Percentiles rank a stretch among this genome's conserved stretches.
These are phyloP conservation scores for Suhomyces canberraensis DNA, from an alignment of 805 yeast genomes.

Conservation along the genomic window DNA sequence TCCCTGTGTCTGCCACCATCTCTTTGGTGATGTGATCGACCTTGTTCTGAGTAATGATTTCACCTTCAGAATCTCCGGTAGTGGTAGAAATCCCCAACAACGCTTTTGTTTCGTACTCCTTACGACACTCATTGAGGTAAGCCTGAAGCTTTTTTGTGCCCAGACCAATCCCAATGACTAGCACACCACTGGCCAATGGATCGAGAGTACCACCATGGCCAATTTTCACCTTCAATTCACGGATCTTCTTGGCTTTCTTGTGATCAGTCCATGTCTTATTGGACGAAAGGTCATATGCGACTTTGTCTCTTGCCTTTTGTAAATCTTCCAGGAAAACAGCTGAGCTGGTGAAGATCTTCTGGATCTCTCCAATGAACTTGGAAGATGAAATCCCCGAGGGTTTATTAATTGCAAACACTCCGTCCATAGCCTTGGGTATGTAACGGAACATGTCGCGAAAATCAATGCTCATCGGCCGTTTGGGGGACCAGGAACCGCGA, in stretches of 20 bases:
- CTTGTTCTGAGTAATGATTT: slow-evolving; percentile 57
- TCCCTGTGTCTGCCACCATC: slow-evolving; percentile 46
- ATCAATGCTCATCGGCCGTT: background rate
- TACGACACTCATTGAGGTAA: slow-evolving; percentile 70
- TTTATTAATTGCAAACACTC: slow-evolving; percentile 87
- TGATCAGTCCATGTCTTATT: slow-evolving; percentile 41
- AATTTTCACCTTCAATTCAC: slow-evolving; percentile 68
- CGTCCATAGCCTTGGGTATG: slow-evolving; percentile 58
- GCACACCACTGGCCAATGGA: slow-evolving; percentile 92
- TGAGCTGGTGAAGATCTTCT: slow-evolving; percentile 58
- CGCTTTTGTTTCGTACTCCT: slow-evolving; percentile 81
- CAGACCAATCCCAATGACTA: slow-evolving; percentile 85
- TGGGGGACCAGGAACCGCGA: too few relatives aligned
- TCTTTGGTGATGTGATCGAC: slow-evolving; percentile 56
- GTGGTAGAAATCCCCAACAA: slow-evolving; percentile 88
- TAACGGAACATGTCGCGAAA: slow-evolving; percentile 14
- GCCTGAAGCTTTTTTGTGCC: slow-evolving; percentile 82
- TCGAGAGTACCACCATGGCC: slow-evolving; percentile 99
- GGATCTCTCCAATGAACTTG: slow-evolving; percentile 64
- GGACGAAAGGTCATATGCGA: slow-evolving; percentile 37
- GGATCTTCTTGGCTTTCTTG: slow-evolving; percentile 50
- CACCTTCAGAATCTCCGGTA: slow-evolving; percentile 92
- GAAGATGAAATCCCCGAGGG: slow-evolving; percentile 85
- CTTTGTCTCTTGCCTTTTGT: slow-evolving; percentile 45
- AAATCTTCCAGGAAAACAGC: slow-evolving; percentile 54